A percentile compares a stretch with the other conserved stretches of the same genome.
These are phyloP conservation scores for Escallonia herrerae DNA, from an alignment of 129 eudicot species.

Conservation along the genomic window DNA sequence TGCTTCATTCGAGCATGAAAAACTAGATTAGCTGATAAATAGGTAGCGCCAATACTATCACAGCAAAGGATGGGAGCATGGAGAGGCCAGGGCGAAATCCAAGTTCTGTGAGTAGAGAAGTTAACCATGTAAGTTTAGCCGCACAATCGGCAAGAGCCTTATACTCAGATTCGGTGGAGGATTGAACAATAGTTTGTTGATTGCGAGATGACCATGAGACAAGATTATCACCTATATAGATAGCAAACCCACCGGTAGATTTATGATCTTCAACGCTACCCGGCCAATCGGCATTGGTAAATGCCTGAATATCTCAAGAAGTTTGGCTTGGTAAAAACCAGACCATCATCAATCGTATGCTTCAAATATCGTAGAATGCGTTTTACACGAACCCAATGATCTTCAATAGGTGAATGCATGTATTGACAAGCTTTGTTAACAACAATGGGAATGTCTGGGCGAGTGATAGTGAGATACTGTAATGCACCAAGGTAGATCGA, in stretches of 20 bases:
- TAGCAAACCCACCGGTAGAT: too few species aligned
- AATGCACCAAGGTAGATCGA: neutral
- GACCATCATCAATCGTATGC: neutral
- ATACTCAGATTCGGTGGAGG: too few species aligned
- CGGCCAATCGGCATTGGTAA: too few species aligned
- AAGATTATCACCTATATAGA: too few species aligned
- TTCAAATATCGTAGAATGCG: neutral
- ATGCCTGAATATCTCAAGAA: neutral
- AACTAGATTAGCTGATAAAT: neutral
- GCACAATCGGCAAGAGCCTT: too few species aligned
- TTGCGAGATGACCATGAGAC: too few species aligned
- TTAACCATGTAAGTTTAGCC: too few species aligned
- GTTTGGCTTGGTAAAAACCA: too few species aligned
- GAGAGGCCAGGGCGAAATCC: too few species aligned
- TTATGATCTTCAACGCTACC: too few species aligned
- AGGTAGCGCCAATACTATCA: neutral
- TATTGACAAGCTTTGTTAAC: neutral
- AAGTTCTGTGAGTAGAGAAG: too few species aligned
- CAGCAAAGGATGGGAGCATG: neutral
- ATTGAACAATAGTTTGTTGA: too few species aligned
- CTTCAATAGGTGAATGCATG: constrained; percentile 2
- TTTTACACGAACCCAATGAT: neutral
- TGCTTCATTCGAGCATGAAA: neutral
- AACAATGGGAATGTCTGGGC: constrained; percentile 5
- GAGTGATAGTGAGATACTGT: constrained; percentile 3